Evolutionary conservation across 176 grass and related monocot genomes (phyloP).

Genomic region (Saccharum spontaneum): DNA sequence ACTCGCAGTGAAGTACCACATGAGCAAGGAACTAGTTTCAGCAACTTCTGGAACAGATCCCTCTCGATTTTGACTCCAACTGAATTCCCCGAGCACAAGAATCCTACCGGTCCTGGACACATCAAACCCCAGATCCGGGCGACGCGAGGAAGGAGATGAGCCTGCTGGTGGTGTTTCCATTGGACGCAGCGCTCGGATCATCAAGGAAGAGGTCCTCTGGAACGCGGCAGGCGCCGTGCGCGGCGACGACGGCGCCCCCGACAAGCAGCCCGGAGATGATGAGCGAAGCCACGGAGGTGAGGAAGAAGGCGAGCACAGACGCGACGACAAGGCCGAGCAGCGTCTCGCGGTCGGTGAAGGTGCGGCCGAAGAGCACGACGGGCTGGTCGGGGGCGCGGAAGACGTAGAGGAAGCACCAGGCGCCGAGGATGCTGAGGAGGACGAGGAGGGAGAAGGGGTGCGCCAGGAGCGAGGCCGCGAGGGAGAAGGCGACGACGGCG

Average conservation of each 20-base stretch:
- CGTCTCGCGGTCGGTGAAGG: conserved; percentile 88
- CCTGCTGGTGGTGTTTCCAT: conserved; percentile 48
- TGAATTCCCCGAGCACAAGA: conserved; percentile 5
- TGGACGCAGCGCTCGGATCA: conserved; percentile 40
- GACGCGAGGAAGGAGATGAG: conserved; percentile 71
- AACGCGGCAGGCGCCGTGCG: conserved; percentile 71
- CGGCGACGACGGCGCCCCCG: conserved; percentile 55
- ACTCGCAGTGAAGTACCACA: conserved; percentile 16
- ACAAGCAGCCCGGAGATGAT: conserved; percentile 82
- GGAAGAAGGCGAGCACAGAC: conserved; percentile 69
- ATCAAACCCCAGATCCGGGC: conserved; percentile 52
- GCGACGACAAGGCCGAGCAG: conserved; percentile 69
- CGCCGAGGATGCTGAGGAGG: conserved; percentile 66
- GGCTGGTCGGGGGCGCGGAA: conserved; percentile 83
- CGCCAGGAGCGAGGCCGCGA: conserved; percentile 71
- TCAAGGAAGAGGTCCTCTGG: conserved; percentile 95
- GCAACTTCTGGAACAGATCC: conserved; percentile 17
- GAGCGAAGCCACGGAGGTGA: conserved; percentile 84
- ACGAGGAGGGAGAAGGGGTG: conserved; percentile 82
- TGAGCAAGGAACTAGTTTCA: background rate
- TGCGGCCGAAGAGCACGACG: conserved; percentile 84
- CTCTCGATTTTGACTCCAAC: conserved; percentile 7
- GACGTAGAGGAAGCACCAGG: conserved; percentile 90
- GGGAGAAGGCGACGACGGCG: conserved; percentile 61
- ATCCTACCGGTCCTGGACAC: background rate